Conservation (phyloP, 768 basidiomycete genomes). For the Dioszegia hungarica region DNA sequence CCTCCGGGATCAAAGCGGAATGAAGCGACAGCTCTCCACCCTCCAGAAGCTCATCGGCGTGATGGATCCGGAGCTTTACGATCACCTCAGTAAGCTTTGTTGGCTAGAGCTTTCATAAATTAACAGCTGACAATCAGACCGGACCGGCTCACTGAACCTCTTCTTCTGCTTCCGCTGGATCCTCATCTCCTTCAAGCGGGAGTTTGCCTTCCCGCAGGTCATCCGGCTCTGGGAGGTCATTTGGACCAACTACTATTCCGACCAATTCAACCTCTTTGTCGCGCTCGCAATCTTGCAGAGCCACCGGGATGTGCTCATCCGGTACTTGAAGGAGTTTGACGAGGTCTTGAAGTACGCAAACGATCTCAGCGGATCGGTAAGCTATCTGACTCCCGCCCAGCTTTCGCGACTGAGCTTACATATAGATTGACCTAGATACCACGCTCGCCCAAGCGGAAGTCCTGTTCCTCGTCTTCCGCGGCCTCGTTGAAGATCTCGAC, state of each 20-base stretch:
- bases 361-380: conserved; percentile 41
- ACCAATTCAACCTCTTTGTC: conserved; percentile 82
- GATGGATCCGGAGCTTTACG: conserved; percentile 94
- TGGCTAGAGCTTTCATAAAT: too few species aligned
- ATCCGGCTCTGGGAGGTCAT: conserved; percentile 73
- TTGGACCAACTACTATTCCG: conserved; percentile 70
- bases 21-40: conserved; percentile 87
- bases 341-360: conserved; percentile 56
- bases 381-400: conserved; percentile 1
- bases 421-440: conserved; percentile 78
- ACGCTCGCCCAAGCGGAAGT: conserved; percentile 97
- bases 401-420: background rate
- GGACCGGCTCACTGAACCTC: conserved; percentile 79
- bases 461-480: conserved; percentile 83
- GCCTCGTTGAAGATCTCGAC: conserved; percentile 83
- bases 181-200: conserved; percentile 85
- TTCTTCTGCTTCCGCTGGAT: conserved; percentile 96
- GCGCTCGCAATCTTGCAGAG: conserved; percentile 91
- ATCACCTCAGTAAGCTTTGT: conserved; percentile 68
- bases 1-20: conserved; percentile 90
- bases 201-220: conserved; percentile 89
- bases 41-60: conserved; percentile 83
- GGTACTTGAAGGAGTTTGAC: conserved; percentile 73
- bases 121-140: conserved; percentile 57
- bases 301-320: conserved; percentile 88